Percentiles rank a stretch among this genome's conserved stretches.
Conservation (phyloP, 2,329 filamentous ascomycete species). For the Colletotrichum chrysophilum region DNA sequence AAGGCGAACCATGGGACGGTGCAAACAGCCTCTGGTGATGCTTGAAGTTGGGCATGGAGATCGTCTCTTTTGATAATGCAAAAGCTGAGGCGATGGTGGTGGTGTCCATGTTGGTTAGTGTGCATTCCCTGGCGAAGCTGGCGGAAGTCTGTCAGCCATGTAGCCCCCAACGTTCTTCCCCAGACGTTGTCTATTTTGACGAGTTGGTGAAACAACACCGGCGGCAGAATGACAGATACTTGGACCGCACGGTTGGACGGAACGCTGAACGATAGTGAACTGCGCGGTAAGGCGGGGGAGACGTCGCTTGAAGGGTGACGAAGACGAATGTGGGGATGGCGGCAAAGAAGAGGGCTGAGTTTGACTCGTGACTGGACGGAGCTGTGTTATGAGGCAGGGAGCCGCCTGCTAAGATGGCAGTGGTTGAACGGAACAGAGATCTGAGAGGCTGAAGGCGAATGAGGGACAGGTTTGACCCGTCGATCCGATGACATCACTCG, state of each 20-base stretch:
- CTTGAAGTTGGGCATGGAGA: neutral
- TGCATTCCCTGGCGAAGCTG: neutral
- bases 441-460: neutral
- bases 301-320: neutral
- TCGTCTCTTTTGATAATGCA: neutral
- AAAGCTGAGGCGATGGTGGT: neutral
- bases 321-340: neutral
- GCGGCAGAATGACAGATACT: neutral
- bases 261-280: neutral
- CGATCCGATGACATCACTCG: conserved; percentile 22
- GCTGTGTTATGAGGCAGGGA: neutral
- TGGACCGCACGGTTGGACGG: neutral
- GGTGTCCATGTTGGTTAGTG: neutral
- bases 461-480: conserved; percentile 4
- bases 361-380: conserved; percentile 2
- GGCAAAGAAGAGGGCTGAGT: neutral
- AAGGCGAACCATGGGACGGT: neutral
- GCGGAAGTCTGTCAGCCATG: neutral
- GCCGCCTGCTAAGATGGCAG: neutral
- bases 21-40: neutral
- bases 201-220: neutral
- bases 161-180: neutral
- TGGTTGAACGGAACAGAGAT: neutral
- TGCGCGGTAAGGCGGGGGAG: neutral
- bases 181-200: neutral